A percentile compares a stretch with the other conserved stretches of the same genome.
These are phyloP conservation scores for Scheffersomyces segobiensis DNA, from an alignment of 1,139 yeast species.

Conservation along the genomic window DNA sequence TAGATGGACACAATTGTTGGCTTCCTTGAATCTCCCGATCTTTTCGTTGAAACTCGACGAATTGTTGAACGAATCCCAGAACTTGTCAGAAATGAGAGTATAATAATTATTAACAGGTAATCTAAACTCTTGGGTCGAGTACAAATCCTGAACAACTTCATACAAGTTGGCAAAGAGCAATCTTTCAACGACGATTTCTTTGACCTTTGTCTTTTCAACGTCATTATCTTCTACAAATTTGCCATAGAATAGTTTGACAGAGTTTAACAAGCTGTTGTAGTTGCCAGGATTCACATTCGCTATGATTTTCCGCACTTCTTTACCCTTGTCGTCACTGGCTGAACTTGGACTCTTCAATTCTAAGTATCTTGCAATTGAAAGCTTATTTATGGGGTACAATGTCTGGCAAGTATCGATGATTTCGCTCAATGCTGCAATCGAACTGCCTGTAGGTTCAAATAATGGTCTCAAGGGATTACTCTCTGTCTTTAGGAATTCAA, in stretches of 20 bases:
- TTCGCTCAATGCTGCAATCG: conserved; percentile 22
- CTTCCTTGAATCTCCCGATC: conserved; percentile 46
- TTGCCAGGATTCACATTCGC: conserved; percentile 34
- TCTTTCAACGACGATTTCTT: conserved; percentile 30
- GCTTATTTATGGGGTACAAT: conserved; percentile 42
- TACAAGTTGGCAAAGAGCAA: conserved; percentile 40
- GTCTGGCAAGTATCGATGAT: conserved; percentile 41
- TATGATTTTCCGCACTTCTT: conserved; percentile 31
- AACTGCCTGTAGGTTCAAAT: conserved; percentile 21
- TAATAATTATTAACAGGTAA: conserved; percentile 16
- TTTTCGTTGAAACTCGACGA: conserved; percentile 52
- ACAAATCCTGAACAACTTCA: conserved; percentile 25
- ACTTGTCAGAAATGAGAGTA: conserved; percentile 32
- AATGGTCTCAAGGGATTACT: conserved; percentile 18
- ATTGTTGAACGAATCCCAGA: conserved; percentile 55
- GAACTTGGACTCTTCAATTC: conserved; percentile 23
- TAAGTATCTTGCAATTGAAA: conserved; percentile 38
- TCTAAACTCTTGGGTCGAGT: conserved; percentile 13
- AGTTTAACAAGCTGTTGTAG: conserved; percentile 25
- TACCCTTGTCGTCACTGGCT: conserved; percentile 12
- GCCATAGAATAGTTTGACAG: conserved; percentile 25
- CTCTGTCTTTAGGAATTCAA: not conserved
- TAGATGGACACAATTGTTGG: conserved; percentile 39
- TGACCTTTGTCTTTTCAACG: conserved; percentile 7
- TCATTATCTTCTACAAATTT: conserved; percentile 28